Base-by-base conservation (phyloP, 257 asterid genomes). In the Solanum piurae region DNA sequence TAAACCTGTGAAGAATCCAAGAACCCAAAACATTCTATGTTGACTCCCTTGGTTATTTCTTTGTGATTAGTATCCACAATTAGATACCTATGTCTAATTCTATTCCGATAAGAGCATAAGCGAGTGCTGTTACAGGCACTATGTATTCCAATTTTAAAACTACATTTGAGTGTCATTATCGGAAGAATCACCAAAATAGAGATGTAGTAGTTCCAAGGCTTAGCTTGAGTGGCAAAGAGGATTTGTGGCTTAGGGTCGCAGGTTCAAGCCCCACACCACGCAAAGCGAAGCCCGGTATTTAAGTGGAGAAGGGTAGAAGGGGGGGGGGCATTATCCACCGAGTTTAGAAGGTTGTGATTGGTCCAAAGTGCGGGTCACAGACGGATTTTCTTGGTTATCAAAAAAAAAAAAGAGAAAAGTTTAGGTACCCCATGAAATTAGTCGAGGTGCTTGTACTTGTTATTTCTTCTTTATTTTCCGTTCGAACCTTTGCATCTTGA, bases 321-420 rank as follows among this genome's bases (percentile, higher is more conserved):
- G 29, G 29, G 29, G 29, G 29, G 29, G 29, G 29, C 29, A 29
- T 29, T 29, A 29, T 29, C 29, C 29, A 29, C 29, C 29, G 29
- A 29, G 29, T 29, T 29, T 29, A 29, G 29, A 29, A 29, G 29
- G 29, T 2, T 29, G 29, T 29, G 29, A 29, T 29, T 29, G 29
- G 29, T 29, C 29, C 3, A 33, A n/a, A n/a, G n/a, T n/a, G n/a
- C n/a, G n/a, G n/a, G n/a, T n/a, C n/a, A n/a, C n/a, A n/a, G n/a
- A n/a, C n/a, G n/a, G n/a, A n/a, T n/a, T n/a, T n/a, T n/a, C n/a
- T n/a, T n/a, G n/a, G n/a, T n/a, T n/a, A n/a, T n/a, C n/a, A n/a
- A n/a, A n/a, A n/a, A n/a, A n/a, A 29, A 52, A 18, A 18, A 18
- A 52, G 0, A 52, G 62, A n/a, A 3, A 2, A 0, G 23, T 52